Evolutionary conservation across 2,329 filamentous ascomycete genomes (phyloP).

Genomic region (Tolypocladium cylindrosporum): DNA sequence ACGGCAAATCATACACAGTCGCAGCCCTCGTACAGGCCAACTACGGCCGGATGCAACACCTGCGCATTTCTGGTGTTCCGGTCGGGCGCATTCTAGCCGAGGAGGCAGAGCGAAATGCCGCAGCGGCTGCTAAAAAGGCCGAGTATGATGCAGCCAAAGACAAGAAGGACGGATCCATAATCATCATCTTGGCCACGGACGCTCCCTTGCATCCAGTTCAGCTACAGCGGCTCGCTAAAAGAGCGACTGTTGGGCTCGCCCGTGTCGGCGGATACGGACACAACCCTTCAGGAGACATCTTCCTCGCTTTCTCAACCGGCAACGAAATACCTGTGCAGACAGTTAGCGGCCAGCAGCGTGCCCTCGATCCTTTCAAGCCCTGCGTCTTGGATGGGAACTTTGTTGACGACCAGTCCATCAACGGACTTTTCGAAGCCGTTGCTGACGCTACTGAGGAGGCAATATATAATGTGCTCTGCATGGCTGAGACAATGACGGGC

Average conservation of each 20-base stretch:
- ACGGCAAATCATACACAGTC: conserved; percentile 39
- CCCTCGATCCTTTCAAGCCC: conserved; percentile 31
- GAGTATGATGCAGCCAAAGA: background rate
- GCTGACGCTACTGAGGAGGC: conserved; percentile 56
- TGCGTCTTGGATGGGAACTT: conserved; percentile 15
- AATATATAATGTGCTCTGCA: conserved; percentile 54
- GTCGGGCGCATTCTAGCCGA: conserved; percentile 44
- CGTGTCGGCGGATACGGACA: conserved; percentile 51
- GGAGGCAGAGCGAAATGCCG: background rate
- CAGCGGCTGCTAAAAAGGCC: background rate
- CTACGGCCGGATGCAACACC: conserved; percentile 46
- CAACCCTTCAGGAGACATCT: conserved; percentile 56
- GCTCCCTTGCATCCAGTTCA: conserved; percentile 20
- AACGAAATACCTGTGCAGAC: conserved; percentile 33
- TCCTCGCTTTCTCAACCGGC: conserved; percentile 56
- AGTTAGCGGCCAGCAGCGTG: conserved; percentile 10
- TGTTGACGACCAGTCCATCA: conserved; percentile 49
- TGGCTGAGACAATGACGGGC: conserved; percentile 49
- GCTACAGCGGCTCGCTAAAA: conserved; percentile 40
- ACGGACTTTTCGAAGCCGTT: conserved; percentile 50
- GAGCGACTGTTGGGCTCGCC: conserved; percentile 50
- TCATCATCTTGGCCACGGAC: conserved; percentile 22
- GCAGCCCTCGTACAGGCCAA: conserved; percentile 56
- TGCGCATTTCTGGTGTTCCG: conserved; percentile 50
- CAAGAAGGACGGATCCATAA: conserved; percentile 23